phyloP scores from a whole-genome alignment of 176 grass and related monocot species.

The Zoysia japonica region DNA sequence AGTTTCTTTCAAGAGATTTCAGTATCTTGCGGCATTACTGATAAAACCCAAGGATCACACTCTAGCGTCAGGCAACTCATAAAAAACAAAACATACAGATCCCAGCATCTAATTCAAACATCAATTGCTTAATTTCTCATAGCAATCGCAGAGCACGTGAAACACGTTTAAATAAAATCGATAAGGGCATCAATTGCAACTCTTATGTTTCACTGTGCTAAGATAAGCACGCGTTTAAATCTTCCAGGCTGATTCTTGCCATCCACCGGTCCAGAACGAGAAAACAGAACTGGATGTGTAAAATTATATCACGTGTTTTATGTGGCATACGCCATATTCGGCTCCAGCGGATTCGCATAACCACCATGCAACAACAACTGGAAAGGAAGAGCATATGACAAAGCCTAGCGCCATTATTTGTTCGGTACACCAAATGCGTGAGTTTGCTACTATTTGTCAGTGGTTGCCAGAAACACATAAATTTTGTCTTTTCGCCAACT shows the following conservation, averaged over 20 bases:
- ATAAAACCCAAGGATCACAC: not conserved
- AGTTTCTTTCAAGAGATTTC: not conserved
- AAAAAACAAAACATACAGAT: not conserved
- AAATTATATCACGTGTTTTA: conserved; percentile 9
- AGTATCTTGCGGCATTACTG: not conserved
- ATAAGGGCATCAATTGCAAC: not conserved
- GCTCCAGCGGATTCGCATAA: conserved; percentile 18
- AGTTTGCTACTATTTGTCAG: conserved; percentile 25
- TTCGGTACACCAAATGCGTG: conserved; percentile 51
- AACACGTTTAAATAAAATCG: not conserved
- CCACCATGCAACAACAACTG: conserved; percentile 12
- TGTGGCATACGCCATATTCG: not conserved
- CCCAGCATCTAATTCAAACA: not conserved
- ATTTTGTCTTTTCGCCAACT: conserved; percentile 24
- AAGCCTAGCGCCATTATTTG: conserved; percentile 37
- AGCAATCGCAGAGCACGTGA: conserved; percentile 3
- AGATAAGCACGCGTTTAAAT: not conserved
- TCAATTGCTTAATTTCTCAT: not conserved
- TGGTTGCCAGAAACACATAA: conserved; percentile 20
- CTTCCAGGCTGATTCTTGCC: not conserved
- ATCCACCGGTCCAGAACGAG: not conserved
- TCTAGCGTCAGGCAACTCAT: not conserved
- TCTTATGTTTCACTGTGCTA: not conserved
- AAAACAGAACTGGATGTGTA: not conserved
- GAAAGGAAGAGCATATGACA: conserved; percentile 18